Conservation (phyloP, 345 rosid genomes). For the Kandelia obovata region DNA sequence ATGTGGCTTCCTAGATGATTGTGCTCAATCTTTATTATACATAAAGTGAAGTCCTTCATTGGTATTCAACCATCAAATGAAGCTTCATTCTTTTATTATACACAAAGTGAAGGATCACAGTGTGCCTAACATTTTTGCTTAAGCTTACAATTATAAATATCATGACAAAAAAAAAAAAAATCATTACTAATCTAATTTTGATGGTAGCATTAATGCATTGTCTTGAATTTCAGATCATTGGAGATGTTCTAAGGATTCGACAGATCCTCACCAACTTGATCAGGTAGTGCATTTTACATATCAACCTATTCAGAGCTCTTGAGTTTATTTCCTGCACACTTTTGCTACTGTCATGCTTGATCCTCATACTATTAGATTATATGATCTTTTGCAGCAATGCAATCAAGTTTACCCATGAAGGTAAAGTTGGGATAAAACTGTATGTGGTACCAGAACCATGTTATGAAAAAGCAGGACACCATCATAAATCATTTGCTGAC, state of each 20-base stretch:
- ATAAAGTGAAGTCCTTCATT: neutral
- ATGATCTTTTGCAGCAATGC: constrained; percentile 61
- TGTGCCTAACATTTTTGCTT: too few relatives aligned
- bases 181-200: neutral
- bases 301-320: neutral
- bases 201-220: neutral
- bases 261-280: constrained; percentile 95
- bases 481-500: constrained; percentile 26
- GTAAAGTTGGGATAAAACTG: constrained; percentile 80
- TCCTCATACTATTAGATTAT: neutral
- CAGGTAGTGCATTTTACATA: constrained; percentile 43
- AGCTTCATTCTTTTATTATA: neutral
- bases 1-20: too few relatives aligned
- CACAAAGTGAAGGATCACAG: too few relatives aligned
- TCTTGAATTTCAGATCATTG: constrained; percentile 56
- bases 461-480: constrained; percentile 36
- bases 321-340: neutral
- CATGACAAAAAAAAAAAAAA: too few relatives aligned
- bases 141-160: too few relatives aligned
- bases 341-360: neutral
- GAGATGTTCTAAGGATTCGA: constrained; percentile 92
- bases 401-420: constrained; percentile 90
- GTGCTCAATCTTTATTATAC: too few relatives aligned
- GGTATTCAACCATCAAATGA: neutral
- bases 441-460: constrained; percentile 66